Base-by-base conservation (phyloP, 2,329 filamentous ascomycete species). In the Apiospora rasikravindrae region DNA sequence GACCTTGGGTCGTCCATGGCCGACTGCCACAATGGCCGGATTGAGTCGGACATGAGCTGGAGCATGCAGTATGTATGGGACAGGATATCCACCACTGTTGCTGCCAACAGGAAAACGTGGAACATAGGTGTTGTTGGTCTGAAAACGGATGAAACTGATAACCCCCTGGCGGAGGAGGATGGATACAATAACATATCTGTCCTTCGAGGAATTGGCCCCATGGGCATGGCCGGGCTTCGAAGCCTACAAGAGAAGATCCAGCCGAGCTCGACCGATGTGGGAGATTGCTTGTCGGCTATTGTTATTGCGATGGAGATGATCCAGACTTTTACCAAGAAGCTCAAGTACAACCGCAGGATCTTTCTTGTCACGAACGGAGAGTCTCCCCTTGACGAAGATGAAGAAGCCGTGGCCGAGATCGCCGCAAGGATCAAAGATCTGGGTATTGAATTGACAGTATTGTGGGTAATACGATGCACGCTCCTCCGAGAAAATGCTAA, bases 51-150 rank as follows among this genome's bases (percentile, higher is more conserved):
- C 80, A 88, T 99, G 24, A 94, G 98, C 73, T 99, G 92, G 90
- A 90, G 91, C 67, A 91, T 98, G 90, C 90, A 90, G 74, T 99
- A 98, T 83, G 89, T 98, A 69, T 99, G 96, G 95, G 96, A 98
- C 86, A 96, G 94, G 80, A 93, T 97, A 76, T 92, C 92, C 6
- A 90, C 89, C 10, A 94, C 91, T 4, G 92, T 94, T 82, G 83
- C 88, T 66, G 81, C 81, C 42, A 91, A 90, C 40, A 89, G 94
- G 69, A 96, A 95, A 81, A 95, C 92, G 0, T 89, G 90, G 78
- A 89, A 88, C 29, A 84, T 94, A 66, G 93, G 94, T n/a, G 92
- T 98, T 2, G 83, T 99, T 73, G 96, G 93, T 0, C 85, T 98
- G 71, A 90, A 94, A 72, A 97, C 95, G 24, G 92, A 98, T 77